Percentiles rank a stretch among this genome's conserved stretches.
Conservation (phyloP, 345 rosid species). For the Salix koriyanagi region DNA sequence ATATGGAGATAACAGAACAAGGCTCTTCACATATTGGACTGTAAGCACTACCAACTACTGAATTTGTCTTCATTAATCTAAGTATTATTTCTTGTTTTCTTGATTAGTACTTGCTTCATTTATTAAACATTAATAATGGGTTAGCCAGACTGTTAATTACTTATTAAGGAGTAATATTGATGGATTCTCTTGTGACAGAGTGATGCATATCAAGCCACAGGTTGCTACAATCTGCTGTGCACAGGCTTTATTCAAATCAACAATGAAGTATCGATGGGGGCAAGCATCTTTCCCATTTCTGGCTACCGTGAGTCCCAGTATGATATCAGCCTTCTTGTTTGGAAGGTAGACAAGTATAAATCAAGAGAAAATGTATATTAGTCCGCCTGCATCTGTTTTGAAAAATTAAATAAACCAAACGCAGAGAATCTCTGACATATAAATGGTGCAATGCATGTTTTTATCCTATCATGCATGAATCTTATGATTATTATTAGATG, state of each 20-base stretch:
- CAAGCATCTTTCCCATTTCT: slow-evolving; percentile 87
- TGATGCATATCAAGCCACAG: slow-evolving; percentile 92
- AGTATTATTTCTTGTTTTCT: not conserved
- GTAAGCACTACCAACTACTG: slow-evolving; percentile 10
- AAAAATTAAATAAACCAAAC: not conserved
- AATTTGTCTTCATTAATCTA: not conserved
- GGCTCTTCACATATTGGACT: slow-evolving; percentile 39
- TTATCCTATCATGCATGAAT: too few species aligned
- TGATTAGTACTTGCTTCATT: not conserved
- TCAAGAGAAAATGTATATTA: not conserved
- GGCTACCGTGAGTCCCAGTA: slow-evolving; percentile 51
- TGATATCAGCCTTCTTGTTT: slow-evolving; percentile 81
- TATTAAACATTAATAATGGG: not conserved
- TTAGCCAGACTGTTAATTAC: not conserved
- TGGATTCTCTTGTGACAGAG: slow-evolving; percentile 35
- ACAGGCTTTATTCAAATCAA: slow-evolving; percentile 88
- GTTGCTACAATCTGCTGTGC: slow-evolving; percentile 92
- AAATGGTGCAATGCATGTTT: too few species aligned
- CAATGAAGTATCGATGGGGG: slow-evolving; percentile 82
- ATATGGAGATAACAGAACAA: slow-evolving; percentile 27
- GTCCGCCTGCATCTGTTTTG: not conserved
- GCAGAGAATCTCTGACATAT: not conserved
- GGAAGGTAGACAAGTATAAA: slow-evolving; percentile 59
- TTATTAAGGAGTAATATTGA: not conserved
- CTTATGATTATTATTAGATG: too few species aligned